A percentile compares a stretch with the other conserved stretches of the same genome.
Evolutionary conservation across 768 basidiomycete genomes (phyloP).

Genomic region (Podaxis sp.): DNA sequence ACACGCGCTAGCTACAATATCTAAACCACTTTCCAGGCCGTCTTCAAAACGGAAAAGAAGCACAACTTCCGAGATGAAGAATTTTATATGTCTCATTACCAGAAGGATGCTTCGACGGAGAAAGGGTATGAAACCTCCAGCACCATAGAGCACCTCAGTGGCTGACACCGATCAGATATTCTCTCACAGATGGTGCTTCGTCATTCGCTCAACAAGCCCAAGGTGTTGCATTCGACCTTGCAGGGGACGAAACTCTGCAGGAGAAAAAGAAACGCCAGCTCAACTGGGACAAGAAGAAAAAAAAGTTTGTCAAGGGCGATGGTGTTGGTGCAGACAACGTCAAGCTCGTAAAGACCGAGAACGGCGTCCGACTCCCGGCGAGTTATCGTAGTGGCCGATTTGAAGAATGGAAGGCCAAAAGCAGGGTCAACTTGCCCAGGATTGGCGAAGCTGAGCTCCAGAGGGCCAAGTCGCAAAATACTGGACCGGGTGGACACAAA

Average conservation of each 20-base stretch:
- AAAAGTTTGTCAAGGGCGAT: constrained; percentile 86
- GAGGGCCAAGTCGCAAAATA: constrained; percentile 22
- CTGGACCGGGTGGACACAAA: constrained; percentile 50
- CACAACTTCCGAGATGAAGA: constrained; percentile 71
- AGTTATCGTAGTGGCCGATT: constrained; percentile 92
- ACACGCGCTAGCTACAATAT: not conserved
- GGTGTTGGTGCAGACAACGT: constrained; percentile 89
- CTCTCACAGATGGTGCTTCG: constrained; percentile 82
- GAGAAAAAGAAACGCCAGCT: constrained; percentile 57
- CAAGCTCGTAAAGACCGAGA: constrained; percentile 92
- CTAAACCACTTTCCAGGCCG: constrained; percentile 42
- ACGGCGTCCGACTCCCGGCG: constrained; percentile 86
- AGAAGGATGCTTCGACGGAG: constrained; percentile 83
- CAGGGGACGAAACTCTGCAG: constrained; percentile 69
- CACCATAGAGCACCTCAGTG: not conserved
- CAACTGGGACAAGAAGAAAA: constrained; percentile 96
- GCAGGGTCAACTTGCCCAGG: constrained; percentile 66
- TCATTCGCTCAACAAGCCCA: constrained; percentile 85
- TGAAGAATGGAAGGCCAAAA: constrained; percentile 91
- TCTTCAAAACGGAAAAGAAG: constrained; percentile 57
- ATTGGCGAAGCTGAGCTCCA: constrained; percentile 74
- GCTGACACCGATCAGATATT: constrained; percentile 57
- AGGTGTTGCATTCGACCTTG: constrained; percentile 77
- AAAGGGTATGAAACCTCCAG: constrained; percentile 66
- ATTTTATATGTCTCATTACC: constrained; percentile 91